Conservation (phyloP, 176 grass and related monocot genomes). For the Coix lacrymajobi region DNA sequence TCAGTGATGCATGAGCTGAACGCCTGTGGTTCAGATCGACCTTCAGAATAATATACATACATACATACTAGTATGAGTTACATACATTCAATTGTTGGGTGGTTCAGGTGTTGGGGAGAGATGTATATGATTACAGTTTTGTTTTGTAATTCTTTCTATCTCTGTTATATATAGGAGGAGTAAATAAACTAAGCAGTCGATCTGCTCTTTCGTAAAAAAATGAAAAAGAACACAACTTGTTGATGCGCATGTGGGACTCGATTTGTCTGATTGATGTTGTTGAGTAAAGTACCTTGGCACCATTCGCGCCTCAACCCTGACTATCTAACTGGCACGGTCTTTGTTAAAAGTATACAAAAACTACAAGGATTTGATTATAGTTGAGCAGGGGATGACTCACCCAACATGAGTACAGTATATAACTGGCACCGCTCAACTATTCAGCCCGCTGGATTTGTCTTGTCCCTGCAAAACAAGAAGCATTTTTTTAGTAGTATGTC, state of each 20-base stretch:
- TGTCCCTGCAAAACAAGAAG: neutral
- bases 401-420: no score
- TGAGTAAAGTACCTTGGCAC: neutral
- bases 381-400: neutral
- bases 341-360: neutral
- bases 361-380: neutral
- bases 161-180: neutral
- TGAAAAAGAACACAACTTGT: neutral
- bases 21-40: no score
- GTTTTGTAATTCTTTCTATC: neutral
- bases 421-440: neutral
- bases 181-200: neutral
- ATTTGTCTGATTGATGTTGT: neutral
- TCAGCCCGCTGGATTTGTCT: neutral
- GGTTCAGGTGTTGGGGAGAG: neutral
- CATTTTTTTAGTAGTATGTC: neutral
- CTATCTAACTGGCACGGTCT: neutral
- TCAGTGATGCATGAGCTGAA: neutral
- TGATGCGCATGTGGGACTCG: neutral
- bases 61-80: no score
- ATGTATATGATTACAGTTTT: neutral
- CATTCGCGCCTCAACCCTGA: neutral
- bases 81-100: no score
- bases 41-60: no score
- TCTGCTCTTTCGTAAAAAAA: no score